Evolutionary conservation across 2,329 filamentous ascomycete species (phyloP).

Genomic region (Xylariaceae sp.): DNA sequence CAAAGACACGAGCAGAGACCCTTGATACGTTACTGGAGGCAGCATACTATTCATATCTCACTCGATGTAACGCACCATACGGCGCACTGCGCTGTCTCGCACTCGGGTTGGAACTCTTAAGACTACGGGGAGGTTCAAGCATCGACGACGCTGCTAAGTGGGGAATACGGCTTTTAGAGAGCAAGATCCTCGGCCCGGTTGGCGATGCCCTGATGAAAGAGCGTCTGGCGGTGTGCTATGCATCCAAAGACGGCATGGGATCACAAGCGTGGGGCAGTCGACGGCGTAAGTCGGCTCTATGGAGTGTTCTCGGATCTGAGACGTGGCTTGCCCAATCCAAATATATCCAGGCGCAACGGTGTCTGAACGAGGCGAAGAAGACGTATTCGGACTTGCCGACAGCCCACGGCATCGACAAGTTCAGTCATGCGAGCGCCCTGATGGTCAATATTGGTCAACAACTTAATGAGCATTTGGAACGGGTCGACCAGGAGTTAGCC

Average conservation of each 20-base stretch:
- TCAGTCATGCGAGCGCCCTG: conserved; percentile 46
- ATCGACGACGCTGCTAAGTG: conserved; percentile 84
- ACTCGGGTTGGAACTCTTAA: conserved; percentile 74
- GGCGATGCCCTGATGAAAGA: conserved; percentile 83
- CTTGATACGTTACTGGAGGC: conserved; percentile 85
- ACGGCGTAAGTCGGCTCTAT: conserved; percentile 80
- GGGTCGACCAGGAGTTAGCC: conserved; percentile 27
- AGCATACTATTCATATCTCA: conserved; percentile 87
- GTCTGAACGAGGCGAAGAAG: conserved; percentile 62
- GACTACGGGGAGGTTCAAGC: conserved; percentile 70
- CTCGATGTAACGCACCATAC: conserved; percentile 73
- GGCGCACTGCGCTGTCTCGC: conserved; percentile 73
- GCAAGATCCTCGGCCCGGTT: conserved; percentile 65
- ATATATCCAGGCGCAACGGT: conserved; percentile 70
- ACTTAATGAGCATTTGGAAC: conserved; percentile 44
- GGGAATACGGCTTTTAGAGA: conserved; percentile 75
- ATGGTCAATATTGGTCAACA: conserved; percentile 47
- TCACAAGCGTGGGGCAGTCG: conserved; percentile 65
- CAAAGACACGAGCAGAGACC: conserved; percentile 73
- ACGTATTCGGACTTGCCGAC: conserved; percentile 49
- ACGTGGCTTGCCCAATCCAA: conserved; percentile 76
- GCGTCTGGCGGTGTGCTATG: conserved; percentile 78
- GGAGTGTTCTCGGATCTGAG: conserved; percentile 78
- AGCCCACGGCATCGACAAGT: conserved; percentile 48
- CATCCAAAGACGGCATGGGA: conserved; percentile 63